These are phyloP conservation scores for Populus simonii DNA, from an alignment of 345 rosid genomes.

Conservation along the genomic window DNA sequence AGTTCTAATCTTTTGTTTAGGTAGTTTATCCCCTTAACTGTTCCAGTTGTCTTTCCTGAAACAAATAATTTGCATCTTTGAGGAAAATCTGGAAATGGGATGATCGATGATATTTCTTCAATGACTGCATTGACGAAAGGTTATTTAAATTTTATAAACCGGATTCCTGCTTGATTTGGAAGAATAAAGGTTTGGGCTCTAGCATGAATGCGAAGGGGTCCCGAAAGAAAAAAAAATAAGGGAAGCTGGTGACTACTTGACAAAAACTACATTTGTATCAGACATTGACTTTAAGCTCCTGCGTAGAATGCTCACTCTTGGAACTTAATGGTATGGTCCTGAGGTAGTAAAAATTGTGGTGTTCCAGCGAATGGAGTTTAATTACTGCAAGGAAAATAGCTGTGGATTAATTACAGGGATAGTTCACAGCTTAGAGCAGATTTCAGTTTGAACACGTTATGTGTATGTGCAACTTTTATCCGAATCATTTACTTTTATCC, in stretches of 20 bases:
- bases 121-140: background rate
- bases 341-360: background rate
- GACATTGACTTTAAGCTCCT: background rate
- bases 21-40: background rate
- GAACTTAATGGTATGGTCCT: background rate
- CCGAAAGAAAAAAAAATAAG: background rate
- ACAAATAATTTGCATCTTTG: background rate
- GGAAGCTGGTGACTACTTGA: background rate
- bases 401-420: background rate
- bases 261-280: background rate
- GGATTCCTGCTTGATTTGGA: background rate
- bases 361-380: background rate
- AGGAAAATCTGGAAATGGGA: background rate
- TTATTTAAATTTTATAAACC: background rate
- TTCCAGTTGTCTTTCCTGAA: background rate
- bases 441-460: background rate
- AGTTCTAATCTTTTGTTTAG: background rate
- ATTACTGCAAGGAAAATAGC: background rate
- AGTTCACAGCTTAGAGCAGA: background rate
- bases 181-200: background rate
- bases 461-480: background rate
- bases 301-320: background rate
- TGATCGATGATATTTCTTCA: background rate
- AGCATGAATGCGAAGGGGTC: background rate
- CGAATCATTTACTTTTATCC: background rate